Evolutionary conservation across 371 early-diverging fungal species (phyloP), one percentile per base, ranked within the genome.

Genomic region (Mortierella sp.): DNA sequence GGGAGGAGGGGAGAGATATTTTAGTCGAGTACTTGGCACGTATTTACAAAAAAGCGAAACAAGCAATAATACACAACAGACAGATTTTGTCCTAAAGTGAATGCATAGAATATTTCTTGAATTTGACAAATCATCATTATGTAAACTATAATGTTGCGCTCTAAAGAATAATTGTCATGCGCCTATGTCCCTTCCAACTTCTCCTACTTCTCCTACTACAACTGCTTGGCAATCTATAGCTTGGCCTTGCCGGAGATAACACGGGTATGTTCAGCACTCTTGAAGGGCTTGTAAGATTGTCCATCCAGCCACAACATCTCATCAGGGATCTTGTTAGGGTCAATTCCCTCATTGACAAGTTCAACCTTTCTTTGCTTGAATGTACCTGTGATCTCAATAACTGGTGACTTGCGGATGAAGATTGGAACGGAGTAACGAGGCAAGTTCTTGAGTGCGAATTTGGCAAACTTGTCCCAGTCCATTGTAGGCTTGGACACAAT

Each of bases 371-470:
- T 82, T 41, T 88, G 89, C 67, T 91, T 91, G 67, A 88, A 89
- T 4, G 91, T 90, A 24, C 84, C 88, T 9, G 90, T 90, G 21
- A 88, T 84, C 60, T 86, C 88, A 80, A 89, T 84, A 8, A 58
- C 77, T 24, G 85, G 85, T 21, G 87, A 69, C 59, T 90, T 70
- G 19, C 92, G 86, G 63, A 92, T 83, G 48, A 89, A 92, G 41
- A 91, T 63, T 1, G 92, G 93, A 10, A 89, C 81, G 4, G 93
- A 92, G 82, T 92, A 92, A 55, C 83, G 86, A 6, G 93, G 93
- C 53, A 93, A 70, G 19, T 85, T 84, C 63, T 83, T 78, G 19
- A 72, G 66, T 36, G 88, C 80, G 55, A 83, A 84, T 21, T 76
- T 69, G 21, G 74, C 72, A 75, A 84, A 85, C 40, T 58, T 62